Evolutionary conservation across 768 basidiomycete species (phyloP), one percentile per base, ranked within the genome.

Genomic region (Leccinum subtestaceum): DNA sequence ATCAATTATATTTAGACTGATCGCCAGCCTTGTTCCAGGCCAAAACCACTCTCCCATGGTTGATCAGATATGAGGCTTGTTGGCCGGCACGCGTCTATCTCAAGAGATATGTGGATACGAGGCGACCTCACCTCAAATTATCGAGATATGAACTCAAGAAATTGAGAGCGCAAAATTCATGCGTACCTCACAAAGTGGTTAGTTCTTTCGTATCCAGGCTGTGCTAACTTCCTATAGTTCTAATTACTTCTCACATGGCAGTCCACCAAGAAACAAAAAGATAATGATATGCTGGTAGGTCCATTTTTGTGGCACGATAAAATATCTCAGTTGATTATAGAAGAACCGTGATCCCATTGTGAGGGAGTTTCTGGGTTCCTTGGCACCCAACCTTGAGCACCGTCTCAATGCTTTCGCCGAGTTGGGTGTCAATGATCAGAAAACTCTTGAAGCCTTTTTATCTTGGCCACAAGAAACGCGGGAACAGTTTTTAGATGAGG

Each of bases 381-480:
- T 67, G 52, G 36, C 23, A 25, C 68, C 72, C 9, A 63, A 25
- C 48, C 67, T 74, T 9, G 63, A 65, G 58, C 58, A 55, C 15
- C 63, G 57, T 38, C 29, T 65, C 6, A 57, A 62, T 52, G 63
- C 58, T 11, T 69, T 74, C 34, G 25, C 48, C 5, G 19, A 47
- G 51, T 47, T 72, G 50, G 72, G 70, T 25, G 49, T 73, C 52
- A 63, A 64, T 46, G 63, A 70, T 29, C 36, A 56, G 58, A 45
- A 52, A 46, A 68, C 64, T 6, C 58, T 72, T 40, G 48, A 51
- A 12, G 65, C 59, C 29, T 67, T 74, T 55, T n/a, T 69, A 17
- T 58, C 58, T 15, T 72, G 71, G 69, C 63, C 65, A 5, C 60
- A 59, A 29, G 43, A 9, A 4, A 31, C 34, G 1, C 68, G 65